Base-by-base conservation (phyloP, 176 grass and related monocot genomes). In the Aegilops umbellulata region DNA sequence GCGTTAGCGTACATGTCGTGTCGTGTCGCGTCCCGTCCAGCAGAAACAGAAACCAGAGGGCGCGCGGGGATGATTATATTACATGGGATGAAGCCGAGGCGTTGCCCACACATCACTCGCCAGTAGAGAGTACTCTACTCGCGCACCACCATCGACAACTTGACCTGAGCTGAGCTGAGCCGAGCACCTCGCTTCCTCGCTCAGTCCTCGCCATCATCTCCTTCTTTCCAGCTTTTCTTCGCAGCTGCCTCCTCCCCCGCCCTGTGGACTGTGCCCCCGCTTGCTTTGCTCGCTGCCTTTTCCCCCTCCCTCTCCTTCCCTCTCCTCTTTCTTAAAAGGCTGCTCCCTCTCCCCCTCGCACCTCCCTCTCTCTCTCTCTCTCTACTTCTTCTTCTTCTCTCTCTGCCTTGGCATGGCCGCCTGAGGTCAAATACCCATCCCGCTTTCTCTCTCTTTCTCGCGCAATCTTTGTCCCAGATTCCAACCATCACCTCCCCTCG, bases 381-480 rank as follows among this genome's bases (percentile, higher is more conserved):
- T 12, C 2, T 5, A 7, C 29, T 8, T 16, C 27, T 69, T 12
- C 2, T 5, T 4, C 29, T 8, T 16, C 27, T 69, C 20, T 61
- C 53, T 47, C 55, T 58, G 60, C 71, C 69, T 41, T 83, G 9
- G 23, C 46, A 30, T 32, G 24, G 82, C 25, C 22, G 32, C 46
- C 70, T 89, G 63, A 75, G 84, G 86, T 86, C 74, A 90, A 87
- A 87, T 90, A 93, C 67, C 81, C 60, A 87, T 75, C 74, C 23
- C 23, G 38, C 71, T 65, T n/a, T 63, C 82, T 63, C 65, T 76
- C 67, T 65, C 87, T 80, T 57, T 80, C 47, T 27, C 16, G 62
- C 60, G 30, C 32, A 73, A 60, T 86, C 60, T 84, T 72, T 10
- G 77, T 76, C 65, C 82, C 65, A 2, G 84, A 74, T 79, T 71